These are phyloP conservation scores for Gymnopilus junonius DNA, from an alignment of 768 basidiomycete species.

Conservation along the genomic window DNA sequence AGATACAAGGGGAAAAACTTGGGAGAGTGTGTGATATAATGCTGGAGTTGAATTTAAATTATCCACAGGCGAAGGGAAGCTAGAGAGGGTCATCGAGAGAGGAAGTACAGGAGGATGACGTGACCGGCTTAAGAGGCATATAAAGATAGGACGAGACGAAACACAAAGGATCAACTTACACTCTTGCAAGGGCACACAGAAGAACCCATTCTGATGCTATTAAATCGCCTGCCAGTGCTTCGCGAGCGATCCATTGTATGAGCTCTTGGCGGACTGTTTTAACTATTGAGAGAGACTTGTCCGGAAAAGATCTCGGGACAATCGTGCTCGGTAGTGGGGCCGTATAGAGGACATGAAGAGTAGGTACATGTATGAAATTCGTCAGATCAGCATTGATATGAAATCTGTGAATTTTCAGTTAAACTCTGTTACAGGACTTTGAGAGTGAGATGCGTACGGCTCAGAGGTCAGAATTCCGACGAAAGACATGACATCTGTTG, in stretches of 20 bases:
- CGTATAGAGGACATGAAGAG: constrained; percentile 70
- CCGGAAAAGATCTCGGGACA: constrained; percentile 43
- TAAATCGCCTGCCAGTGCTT: constrained; percentile 69
- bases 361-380: constrained; percentile 50
- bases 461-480: constrained; percentile 76
- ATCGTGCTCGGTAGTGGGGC: constrained; percentile 43
- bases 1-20: constrained; percentile 60
- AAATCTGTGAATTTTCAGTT: constrained; percentile 32
- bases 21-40: constrained; percentile 56
- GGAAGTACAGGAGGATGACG: constrained; percentile 71
- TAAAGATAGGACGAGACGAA: background rate
- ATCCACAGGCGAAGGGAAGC: constrained; percentile 54
- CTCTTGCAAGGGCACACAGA: constrained; percentile 58
- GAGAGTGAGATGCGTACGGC: constrained; percentile 47
- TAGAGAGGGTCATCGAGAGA: constrained; percentile 63
- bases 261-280: constrained; percentile 52
- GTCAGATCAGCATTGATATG: constrained; percentile 43
- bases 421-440: constrained; percentile 13
- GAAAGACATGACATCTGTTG: constrained; percentile 69
- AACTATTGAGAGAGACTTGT: constrained; percentile 13
- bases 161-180: constrained; percentile 49
- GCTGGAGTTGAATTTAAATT: constrained; percentile 41
- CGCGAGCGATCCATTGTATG: constrained; percentile 73
- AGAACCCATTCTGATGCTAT: constrained; percentile 79
- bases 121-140: constrained; percentile 54